Base-by-base conservation (phyloP, 2,329 filamentous ascomycete species). In the Alternaria arborescens region DNA sequence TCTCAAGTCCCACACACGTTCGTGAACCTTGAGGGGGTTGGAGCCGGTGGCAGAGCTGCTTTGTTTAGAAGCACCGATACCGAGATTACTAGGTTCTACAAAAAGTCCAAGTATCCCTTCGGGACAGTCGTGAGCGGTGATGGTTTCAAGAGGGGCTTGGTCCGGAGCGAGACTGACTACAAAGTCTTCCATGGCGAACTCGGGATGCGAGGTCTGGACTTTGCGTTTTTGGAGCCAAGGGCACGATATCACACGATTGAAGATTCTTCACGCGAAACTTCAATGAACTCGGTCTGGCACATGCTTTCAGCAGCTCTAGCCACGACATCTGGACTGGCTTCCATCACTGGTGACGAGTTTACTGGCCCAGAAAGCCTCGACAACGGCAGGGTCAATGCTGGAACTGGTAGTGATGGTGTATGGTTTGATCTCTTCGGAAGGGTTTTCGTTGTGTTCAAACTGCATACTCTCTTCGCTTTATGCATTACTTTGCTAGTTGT, bases 351-450 rank as follows among this genome's bases (percentile, higher is more conserved):
- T 58, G 81, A 85, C 46, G 84, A 82, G 3, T 97, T 96, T 71
- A 85, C 86, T 52, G 87, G 89, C 5, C 86, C 88, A 54, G 82
- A 85, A 57, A 80, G 81, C 40, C 84, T 56, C 18, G 44, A 61
- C 22, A 82, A 83, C 52, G 86, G 85, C 55, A 88, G 89, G 69
- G 86, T 90, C 2, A 84, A 87, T 64, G 91, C 89, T 62, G 91
- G 91, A 10, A 83, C 81, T 36, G 88, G 88, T 5, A 88, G 85
- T 16, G 83, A 87, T 61, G 92, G 89, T 30, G 93, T 98, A 14
- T 99, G 94, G 93, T 98, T 98, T 73, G 95, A 98, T 74, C 80
- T 98, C 8, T 94, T 97, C 66, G 95, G 94, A 43, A 86, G 84
- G 56, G 84, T 84, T 1, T 93, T 97, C 77, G 91, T 90, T 16